These are phyloP conservation scores for Periconia macrospinosa DNA, from an alignment of 2,329 filamentous ascomycete genomes.

Conservation along the genomic window DNA sequence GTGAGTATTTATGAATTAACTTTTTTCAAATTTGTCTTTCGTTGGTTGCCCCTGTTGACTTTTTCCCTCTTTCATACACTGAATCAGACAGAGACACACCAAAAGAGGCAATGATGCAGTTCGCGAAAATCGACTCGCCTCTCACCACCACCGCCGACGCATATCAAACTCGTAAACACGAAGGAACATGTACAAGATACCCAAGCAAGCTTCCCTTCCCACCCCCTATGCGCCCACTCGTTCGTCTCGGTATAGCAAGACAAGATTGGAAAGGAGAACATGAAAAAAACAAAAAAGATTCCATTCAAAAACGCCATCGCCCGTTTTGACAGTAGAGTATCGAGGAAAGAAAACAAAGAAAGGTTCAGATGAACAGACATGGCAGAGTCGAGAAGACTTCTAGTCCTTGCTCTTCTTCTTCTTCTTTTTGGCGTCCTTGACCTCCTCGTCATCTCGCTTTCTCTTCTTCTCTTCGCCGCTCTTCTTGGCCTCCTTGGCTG, in stretches of 20 bases:
- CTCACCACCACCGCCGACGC: neutral
- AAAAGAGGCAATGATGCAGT: too few species aligned
- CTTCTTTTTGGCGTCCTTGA: constrained; percentile 67
- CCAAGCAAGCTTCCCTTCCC: neutral
- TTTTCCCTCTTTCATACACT: too few species aligned
- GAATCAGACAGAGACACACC: too few species aligned
- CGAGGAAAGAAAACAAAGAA: neutral
- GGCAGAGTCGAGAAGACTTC: constrained; percentile 1
- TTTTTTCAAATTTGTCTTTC: too few species aligned
- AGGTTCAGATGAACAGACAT: too few species aligned
- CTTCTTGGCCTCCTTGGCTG: constrained; percentile 54
- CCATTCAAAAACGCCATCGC: constrained; percentile 6
- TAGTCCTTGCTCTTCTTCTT: constrained; percentile 59
- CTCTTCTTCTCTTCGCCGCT: constrained; percentile 59
- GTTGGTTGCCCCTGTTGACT: too few species aligned
- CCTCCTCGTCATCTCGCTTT: constrained; percentile 51
- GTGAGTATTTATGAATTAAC: too few species aligned
- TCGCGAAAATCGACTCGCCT: too few species aligned
- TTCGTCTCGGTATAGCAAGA: constrained; percentile 3
- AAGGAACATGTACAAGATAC: constrained; percentile 4
- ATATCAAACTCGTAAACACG: neutral
- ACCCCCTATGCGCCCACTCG: constrained; percentile 7
- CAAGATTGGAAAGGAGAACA: neutral
- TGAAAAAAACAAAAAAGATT: neutral
- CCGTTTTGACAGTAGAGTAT: constrained; percentile 6